Base-by-base conservation (phyloP, 2,329 filamentous ascomycete species). In the Calycina herbarum region DNA sequence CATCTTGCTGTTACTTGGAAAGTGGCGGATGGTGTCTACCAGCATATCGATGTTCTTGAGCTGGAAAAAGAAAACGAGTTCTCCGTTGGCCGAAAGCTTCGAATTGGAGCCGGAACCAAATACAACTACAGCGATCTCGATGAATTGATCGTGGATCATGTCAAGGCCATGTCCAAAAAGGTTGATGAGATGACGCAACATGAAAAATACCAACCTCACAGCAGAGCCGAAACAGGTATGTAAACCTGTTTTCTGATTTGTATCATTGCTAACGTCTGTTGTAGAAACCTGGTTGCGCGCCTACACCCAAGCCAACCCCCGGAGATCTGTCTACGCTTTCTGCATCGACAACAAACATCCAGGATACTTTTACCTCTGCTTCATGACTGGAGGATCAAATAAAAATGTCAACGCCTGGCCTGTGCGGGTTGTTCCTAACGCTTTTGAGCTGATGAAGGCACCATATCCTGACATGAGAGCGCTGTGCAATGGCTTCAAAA, bases 1-100 rank as follows among this genome's bases (percentile, higher is more conserved):
- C 95, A 99, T 80, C 83, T 99, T 64, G 93, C 94, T 7, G 88
- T 99, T 58, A 99, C 95, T 0, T 99, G 95, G 95, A 99, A 99
- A 82, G 94, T 99, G 15, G 90, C 93, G 1, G 93, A 98, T 76
- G 90, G 91, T 66, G 89, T 98, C n/a, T 99, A 94, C 77, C 94
- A 99, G 79, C 95, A 99, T 78, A 92, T 99, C 69, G 95, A 99
- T 78, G 94, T 99, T 40, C 85, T 99, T 48, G 95, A 99, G 79
- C 84, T 99, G 75, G 92, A 96, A 78, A 99, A 99, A 79, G 93
- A 97, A 69, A 98, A 93, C 68, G 94, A 98, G 77, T 98, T 97
- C 77, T 94, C 93, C 0, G 90, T 98, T 3, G 95, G 95, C 68
- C 90, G 89, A 72, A 89, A 90, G 54, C 84, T 99, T 63, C 91